Evolutionary conservation across 2,329 filamentous ascomycete genomes (phyloP).

Genomic region (Zalaria sp.): DNA sequence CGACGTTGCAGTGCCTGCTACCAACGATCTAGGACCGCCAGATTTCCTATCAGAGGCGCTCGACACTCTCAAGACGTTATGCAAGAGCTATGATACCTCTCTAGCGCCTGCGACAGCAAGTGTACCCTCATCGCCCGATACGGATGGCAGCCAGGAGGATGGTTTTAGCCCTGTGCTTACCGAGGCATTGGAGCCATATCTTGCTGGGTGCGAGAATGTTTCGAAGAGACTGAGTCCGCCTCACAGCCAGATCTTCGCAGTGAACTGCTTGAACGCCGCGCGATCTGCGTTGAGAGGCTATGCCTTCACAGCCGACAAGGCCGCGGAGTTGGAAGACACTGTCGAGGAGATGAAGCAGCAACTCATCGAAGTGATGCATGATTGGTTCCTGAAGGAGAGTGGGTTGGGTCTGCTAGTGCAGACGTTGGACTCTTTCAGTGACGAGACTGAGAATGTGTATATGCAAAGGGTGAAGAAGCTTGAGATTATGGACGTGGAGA

Average conservation of each 20-base stretch:
- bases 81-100: constrained; percentile 79
- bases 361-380: constrained; percentile 42
- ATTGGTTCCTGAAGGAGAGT: constrained; percentile 61
- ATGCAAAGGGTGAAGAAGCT: constrained; percentile 25
- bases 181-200: constrained; percentile 75
- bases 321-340: constrained; percentile 16
- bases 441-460: constrained; percentile 7
- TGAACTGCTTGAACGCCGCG: constrained; percentile 56
- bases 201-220: constrained; percentile 60
- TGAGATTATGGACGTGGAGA: constrained; percentile 42
- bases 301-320: constrained; percentile 47
- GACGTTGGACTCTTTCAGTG: constrained; percentile 34
- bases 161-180: constrained; percentile 63
- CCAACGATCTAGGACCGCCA: constrained; percentile 61
- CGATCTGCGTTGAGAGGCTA: constrained; percentile 42
- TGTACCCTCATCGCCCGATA: constrained; percentile 20
- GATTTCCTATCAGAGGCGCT: constrained; percentile 70
- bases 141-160: constrained; percentile 37
- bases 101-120: constrained; percentile 29
- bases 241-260: constrained; percentile 48
- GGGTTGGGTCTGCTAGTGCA: constrained; percentile 53
- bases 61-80: constrained; percentile 60
- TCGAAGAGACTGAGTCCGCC: constrained; percentile 46
- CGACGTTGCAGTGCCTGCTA: constrained; percentile 53
- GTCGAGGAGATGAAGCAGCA: constrained; percentile 23